These are phyloP conservation scores for Pachyrhizus erosus DNA, from an alignment of 306 rosid species.

Conservation along the genomic window DNA sequence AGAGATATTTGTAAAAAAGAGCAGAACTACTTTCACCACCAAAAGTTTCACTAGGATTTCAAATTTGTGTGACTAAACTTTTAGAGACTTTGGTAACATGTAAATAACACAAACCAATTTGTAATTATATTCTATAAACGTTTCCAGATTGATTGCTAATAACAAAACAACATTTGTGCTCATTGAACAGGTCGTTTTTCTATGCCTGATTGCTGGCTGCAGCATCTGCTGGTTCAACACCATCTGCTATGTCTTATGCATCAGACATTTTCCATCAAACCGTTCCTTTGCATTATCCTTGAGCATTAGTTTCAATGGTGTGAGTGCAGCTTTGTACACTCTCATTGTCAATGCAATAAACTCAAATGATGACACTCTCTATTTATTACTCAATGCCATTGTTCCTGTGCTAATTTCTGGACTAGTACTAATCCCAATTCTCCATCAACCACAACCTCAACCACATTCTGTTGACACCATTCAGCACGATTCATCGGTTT, in stretches of 20 bases:
- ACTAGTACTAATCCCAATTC: constrained; percentile 60
- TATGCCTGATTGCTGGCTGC: constrained; percentile 81
- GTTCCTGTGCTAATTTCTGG: constrained; percentile 65
- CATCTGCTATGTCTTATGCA: constrained; percentile 76
- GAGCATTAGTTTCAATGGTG: constrained; percentile 75
- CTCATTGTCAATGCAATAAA: constrained; percentile 70
- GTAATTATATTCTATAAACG: neutral
- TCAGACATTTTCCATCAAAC: constrained; percentile 59
- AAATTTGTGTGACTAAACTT: neutral
- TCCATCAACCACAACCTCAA: constrained; percentile 51
- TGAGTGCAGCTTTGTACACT: constrained; percentile 79
- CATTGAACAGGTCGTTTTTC: constrained; percentile 66
- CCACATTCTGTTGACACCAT: constrained; percentile 30
- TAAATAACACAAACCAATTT: neutral
- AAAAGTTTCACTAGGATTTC: neutral
- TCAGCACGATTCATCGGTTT: constrained; percentile 48
- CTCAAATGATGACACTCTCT: constrained; percentile 52
- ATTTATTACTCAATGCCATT: constrained; percentile 72
- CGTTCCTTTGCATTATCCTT: constrained; percentile 76
- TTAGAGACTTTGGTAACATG: neutral
- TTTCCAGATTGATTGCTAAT: neutral
- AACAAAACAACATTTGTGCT: neutral
- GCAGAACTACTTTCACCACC: neutral
- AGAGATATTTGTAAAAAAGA: neutral
- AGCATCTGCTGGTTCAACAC: constrained; percentile 95